Base-by-base conservation (phyloP, 1,284 basidiomycete species). In the Cryptococcus sp. region DNA sequence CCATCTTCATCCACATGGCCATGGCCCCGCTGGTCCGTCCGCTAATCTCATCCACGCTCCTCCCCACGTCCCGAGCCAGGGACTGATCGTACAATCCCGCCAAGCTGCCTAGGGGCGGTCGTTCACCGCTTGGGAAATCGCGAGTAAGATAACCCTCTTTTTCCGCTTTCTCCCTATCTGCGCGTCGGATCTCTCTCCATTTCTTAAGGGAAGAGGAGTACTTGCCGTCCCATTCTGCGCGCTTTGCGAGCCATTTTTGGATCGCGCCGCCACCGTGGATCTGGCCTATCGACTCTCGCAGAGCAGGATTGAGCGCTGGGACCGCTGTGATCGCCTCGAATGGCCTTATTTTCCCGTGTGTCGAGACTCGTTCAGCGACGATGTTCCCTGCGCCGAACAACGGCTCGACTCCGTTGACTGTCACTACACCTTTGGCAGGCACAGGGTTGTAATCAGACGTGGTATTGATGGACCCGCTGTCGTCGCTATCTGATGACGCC, bases 331-430 rank as follows among this genome's bases (percentile, higher is more conserved):
- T 83, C 0, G 87, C 81, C 71, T 97, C 93, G 70, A 98, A 83
- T 0, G 87, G 82, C 6, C 93, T 84, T 11, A 93, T 84, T 6
- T 85, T 78, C 6, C 94, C 94, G 38, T 84, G 83, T 1, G 87
- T 87, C 23, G 88, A 87, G 13, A 97, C 86, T 6, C 94, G 85
- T 77, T 97, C 93, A n/a, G 93, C 84, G 58, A 97, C 88, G 81
- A 89, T 87, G 54, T 81, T 77, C 7, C 45, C 50, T 1, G 56
- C 48, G 31, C 76, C 67, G 41, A 73, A 74, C 5, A 54, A 45
- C 0, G 77, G 77, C 52, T 73, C 70, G 2, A 46, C 54, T 3
- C 78, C 78, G 0, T 59, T 65, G 5, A 78, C 75, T 3, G 66
- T 71, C 45, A 78, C 69, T 15, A 70, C 55, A 3, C 68, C 67